A percentile compares a stretch with the other conserved stretches of the same genome.
Evolutionary conservation across 164 flowering plant genomes (phyloP).

Genomic region (Umbellularia californica): DNA sequence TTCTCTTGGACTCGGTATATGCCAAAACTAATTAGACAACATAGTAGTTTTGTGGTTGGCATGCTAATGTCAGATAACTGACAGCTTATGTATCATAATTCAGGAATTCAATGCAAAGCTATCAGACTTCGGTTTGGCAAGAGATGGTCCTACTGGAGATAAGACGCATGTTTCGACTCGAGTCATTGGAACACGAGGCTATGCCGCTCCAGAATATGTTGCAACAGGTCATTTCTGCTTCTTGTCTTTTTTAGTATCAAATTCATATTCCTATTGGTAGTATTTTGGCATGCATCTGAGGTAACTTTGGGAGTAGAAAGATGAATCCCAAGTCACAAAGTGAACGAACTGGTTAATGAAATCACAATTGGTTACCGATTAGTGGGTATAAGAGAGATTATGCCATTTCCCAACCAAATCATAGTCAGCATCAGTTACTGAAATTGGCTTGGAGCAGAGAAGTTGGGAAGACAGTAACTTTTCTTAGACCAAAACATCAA

Average conservation of each 20-base stretch:
- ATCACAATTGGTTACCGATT: too few relatives aligned
- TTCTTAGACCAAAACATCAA: too few relatives aligned
- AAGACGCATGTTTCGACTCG: conserved; percentile 84
- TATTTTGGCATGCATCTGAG: too few relatives aligned
- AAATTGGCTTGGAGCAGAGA: too few relatives aligned
- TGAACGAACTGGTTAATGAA: too few relatives aligned
- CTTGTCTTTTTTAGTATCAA: neutral
- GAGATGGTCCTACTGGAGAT: conserved; percentile 92
- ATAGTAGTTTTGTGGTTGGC: neutral
- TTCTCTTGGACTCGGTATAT: conserved; percentile 81
- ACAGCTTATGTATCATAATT: neutral
- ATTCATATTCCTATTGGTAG: too few relatives aligned
- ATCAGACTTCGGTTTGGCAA: conserved; percentile 90
- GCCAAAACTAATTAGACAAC: conserved; percentile 4
- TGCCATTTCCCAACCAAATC: too few relatives aligned
- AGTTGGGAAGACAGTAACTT: too few relatives aligned
- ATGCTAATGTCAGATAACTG: conserved; percentile 1
- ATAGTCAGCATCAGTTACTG: too few relatives aligned
- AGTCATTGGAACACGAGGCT: conserved; percentile 84
- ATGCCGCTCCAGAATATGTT: conserved; percentile 91
- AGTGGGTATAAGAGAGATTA: too few relatives aligned
- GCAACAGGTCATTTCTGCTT: conserved; percentile 57
- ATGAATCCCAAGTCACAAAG: too few relatives aligned
- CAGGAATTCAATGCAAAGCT: conserved; percentile 82
- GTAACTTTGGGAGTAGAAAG: too few relatives aligned